Conservation (phyloP, 257 asterid genomes). For the Catharanthus roseus region DNA sequence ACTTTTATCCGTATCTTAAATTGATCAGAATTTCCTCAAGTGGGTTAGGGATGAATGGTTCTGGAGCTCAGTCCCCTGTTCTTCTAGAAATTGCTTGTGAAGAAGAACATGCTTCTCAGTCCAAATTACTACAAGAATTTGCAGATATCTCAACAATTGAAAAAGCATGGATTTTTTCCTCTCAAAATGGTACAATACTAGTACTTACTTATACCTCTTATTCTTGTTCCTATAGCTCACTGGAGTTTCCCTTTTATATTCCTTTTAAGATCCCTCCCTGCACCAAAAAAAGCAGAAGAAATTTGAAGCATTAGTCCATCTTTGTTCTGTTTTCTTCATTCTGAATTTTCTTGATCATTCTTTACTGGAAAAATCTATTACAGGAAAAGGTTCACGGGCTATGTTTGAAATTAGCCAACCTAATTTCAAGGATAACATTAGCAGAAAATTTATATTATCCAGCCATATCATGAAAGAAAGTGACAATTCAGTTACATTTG, state of each 20-base stretch:
- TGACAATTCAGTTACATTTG: slow-evolving; percentile 45
- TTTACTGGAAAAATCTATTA: slow-evolving; percentile 12
- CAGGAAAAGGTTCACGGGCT: slow-evolving; percentile 57
- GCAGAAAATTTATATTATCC: slow-evolving; percentile 60
- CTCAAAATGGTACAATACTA: slow-evolving; percentile 44
- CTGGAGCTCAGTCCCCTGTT: slow-evolving; percentile 29
- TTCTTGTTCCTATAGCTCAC: too few species aligned
- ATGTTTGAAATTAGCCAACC: slow-evolving; percentile 78
- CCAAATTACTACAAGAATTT: slow-evolving; percentile 65
- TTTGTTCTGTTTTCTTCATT: slow-evolving; percentile 7
- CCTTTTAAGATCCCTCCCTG: not conserved
- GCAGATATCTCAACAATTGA: slow-evolving; percentile 62
- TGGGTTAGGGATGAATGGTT: slow-evolving; percentile 32
- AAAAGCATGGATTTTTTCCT: slow-evolving; percentile 80
- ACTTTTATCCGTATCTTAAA: too few species aligned
- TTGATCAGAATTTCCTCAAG: slow-evolving; percentile 1
- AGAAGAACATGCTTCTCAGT: slow-evolving; percentile 54
- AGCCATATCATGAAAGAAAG: slow-evolving; percentile 44
- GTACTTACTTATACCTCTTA: slow-evolving; percentile 3
- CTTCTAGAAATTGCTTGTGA: slow-evolving; percentile 38
- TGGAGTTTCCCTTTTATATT: not conserved
- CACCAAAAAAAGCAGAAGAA: not conserved
- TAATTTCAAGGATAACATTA: slow-evolving; percentile 63
- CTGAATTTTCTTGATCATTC: not conserved
- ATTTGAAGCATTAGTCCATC: not conserved